These are phyloP conservation scores for sweet orange (Citrus sinensis) DNA, from an alignment of 345 rosid species.

Conservation along the genomic window DVS_A1.0 CM039163.1:38469001-38469500, in stretches of 20 bases:
- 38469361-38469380: background rate
- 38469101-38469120: too few relatives aligned
- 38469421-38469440: background rate
- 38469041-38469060: background rate
- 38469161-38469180: too few relatives aligned
- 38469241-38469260: too few relatives aligned
- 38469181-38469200: too few relatives aligned
- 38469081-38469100: background rate
- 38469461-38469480: background rate
- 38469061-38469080: background rate
- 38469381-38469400: background rate
- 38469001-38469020: too few relatives aligned
- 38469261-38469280: too few relatives aligned
- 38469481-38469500: background rate
- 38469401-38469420: background rate
- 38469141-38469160: too few relatives aligned
- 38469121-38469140: too few relatives aligned
- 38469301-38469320: too few relatives aligned
- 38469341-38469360: background rate
- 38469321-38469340: background rate
- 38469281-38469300: too few relatives aligned
- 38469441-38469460: background rate
- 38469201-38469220: too few relatives aligned
- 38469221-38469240: too few relatives aligned
- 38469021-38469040: background rate